These are phyloP conservation scores for Arthroderma sp. DNA, from an alignment of 2,329 filamentous ascomycete species.

Conservation along the genomic window DNA sequence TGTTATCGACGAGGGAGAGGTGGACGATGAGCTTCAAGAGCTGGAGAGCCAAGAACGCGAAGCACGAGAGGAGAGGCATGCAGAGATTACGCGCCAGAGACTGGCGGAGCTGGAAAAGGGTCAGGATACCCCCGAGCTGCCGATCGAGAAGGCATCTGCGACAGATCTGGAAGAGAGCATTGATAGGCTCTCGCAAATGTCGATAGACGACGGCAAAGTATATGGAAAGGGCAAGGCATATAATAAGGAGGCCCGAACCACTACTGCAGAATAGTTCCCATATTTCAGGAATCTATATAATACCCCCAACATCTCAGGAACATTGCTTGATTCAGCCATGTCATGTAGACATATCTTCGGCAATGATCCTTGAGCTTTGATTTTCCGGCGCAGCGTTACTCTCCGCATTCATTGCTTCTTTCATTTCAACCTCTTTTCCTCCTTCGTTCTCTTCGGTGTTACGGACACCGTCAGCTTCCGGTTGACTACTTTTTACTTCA, in stretches of 20 bases:
- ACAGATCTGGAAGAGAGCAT: conserved; percentile 27
- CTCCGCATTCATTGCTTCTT: no score
- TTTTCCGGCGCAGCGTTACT: no score
- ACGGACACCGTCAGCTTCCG: no score
- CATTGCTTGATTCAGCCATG: no score
- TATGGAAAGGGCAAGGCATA: background rate
- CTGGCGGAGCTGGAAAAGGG: conserved; percentile 37
- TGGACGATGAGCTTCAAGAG: conserved; percentile 75
- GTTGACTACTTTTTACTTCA: no score
- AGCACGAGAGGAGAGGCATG: conserved; percentile 36
- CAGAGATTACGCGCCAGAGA: conserved; percentile 33
- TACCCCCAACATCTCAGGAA: no score
- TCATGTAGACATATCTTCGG: background rate
- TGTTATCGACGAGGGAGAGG: conserved; percentile 62
- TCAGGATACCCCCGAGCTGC: conserved; percentile 24
- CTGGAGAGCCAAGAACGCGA: conserved; percentile 50
- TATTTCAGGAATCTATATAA: no score
- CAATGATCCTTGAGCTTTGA: background rate
- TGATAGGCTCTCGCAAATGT: conserved; percentile 28
- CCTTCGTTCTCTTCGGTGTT: no score
- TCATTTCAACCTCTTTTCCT: no score
- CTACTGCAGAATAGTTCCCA: background rate
- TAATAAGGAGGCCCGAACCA: background rate
- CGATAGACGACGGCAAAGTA: conserved; percentile 20
- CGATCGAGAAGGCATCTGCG: conserved; percentile 19